Evolutionary conservation across 768 basidiomycete species (phyloP), one percentile per base, ranked within the genome.

Genomic region (Trametes maxima): DNA sequence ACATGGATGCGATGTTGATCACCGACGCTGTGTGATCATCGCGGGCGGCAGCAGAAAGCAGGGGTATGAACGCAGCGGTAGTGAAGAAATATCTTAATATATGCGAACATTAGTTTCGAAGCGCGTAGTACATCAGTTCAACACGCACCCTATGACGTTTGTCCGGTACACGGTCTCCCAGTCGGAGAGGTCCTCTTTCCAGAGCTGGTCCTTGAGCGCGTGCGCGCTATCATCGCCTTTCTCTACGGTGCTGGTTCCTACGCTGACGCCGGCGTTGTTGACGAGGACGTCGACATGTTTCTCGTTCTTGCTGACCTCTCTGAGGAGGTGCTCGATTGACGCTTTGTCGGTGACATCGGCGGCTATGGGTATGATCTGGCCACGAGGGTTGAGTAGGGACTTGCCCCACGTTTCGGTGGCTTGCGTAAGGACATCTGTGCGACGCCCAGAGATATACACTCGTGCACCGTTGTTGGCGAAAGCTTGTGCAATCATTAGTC

Each of bases 41-140:
- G 8, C 68, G 65, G 2, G 72, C 72, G 19, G 76, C 76, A 6
- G 75, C 75, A 14, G 72, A 62, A 13, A 82, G 75, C 3, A 81
- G 72, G 5, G 79, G 79, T 1, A 81, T 63, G 70, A 82, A 80
- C 0, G 81, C 80, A 35, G 74, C 76, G 4, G 79, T 72, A 1
- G 75, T 76, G 70, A 80, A 79, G 71, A 76, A 79, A 59, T 77
- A 74, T 3, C 71, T 73, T 56, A n/a, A 35, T 19, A 45, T 46
- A 33, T 35, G 28, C 44, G 37, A 7, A 44, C n/a, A 44, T n/a
- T n/a, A 44, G 17, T 40, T 4, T 57, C 16, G 54, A 39, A 0
- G 37, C 17, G 37, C 0, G 33, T 12, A 37, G n/a, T 21, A 2
- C 35, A 39, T 37, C 2, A 3, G 21, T 37, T 6, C 3, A 3